These are phyloP conservation scores for Lactuca saligna DNA, from an alignment of 129 eudicot genomes.

Conservation along the genomic window DNA sequence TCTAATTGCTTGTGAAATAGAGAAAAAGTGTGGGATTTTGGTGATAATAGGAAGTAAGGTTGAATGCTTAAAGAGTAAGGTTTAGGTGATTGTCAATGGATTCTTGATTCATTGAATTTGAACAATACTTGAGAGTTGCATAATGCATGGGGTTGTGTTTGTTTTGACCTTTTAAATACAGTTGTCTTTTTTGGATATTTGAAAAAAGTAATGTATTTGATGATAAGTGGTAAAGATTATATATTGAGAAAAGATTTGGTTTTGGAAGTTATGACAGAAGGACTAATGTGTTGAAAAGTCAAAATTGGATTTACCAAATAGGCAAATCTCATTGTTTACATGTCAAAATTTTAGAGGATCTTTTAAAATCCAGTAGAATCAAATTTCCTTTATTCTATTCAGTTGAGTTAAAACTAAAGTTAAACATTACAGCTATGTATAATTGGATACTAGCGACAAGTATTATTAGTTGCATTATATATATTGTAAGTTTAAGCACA, in stretches of 20 bases:
- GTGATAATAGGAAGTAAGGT: slow-evolving; percentile 25
- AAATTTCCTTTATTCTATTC: slow-evolving; percentile 10
- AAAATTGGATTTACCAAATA: slow-evolving; percentile 22
- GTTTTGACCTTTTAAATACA: neutral
- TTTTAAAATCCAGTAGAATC: slow-evolving; percentile 17
- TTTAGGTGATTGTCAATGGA: slow-evolving; percentile 20
- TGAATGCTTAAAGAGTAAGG: slow-evolving; percentile 28
- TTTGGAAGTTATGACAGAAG: slow-evolving; percentile 23
- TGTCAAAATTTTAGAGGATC: slow-evolving; percentile 34
- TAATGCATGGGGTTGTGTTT: neutral
- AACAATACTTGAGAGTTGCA: neutral
- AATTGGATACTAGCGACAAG: neutral
- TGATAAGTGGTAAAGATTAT: slow-evolving; percentile 5
- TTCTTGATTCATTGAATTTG: slow-evolving; percentile 31
- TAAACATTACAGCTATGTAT: slow-evolving; percentile 11
- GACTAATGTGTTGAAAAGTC: slow-evolving; percentile 18
- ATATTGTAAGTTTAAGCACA: neutral
- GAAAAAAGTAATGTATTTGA: neutral
- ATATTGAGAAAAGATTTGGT: slow-evolving; percentile 2
- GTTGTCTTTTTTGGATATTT: slow-evolving; percentile 10
- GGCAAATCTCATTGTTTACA: slow-evolving; percentile 31
- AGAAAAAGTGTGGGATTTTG: slow-evolving; percentile 15
- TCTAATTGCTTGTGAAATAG: slow-evolving; percentile 22
- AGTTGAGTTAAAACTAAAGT: neutral
- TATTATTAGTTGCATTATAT: no score